Conservation (phyloP, 164 flowering plant genomes). For the Chloranthus sessilifolius region DNA sequence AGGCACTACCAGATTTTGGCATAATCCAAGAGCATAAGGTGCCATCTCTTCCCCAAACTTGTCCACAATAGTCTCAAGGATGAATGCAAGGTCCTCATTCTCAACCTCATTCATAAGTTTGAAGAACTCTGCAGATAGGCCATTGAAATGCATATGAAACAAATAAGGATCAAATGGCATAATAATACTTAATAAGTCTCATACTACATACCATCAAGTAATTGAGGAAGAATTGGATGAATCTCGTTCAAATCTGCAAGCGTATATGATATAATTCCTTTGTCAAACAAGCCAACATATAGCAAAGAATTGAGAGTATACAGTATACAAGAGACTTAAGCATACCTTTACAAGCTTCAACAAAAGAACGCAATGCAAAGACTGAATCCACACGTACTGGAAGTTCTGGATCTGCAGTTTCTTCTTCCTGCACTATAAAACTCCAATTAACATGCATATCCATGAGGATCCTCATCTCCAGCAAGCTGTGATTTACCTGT, state of each 20-base stretch:
- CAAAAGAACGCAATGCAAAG: constrained; percentile 92
- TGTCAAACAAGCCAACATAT: too few species aligned
- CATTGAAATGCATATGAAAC: background rate
- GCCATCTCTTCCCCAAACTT: constrained; percentile 99
- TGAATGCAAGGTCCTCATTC: constrained; percentile 98
- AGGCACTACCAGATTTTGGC: constrained; percentile 88
- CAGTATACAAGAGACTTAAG: background rate
- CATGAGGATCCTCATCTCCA: too few species aligned
- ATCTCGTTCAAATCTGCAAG: constrained; percentile 84
- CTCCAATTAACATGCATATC: too few species aligned
- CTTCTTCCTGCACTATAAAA: too few species aligned
- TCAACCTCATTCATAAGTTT: constrained; percentile 99
- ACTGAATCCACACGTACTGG: constrained; percentile 99
- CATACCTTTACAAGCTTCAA: constrained; percentile 94
- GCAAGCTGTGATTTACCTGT: too few species aligned
- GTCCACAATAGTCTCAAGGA: constrained; percentile 97
- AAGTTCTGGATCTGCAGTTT: constrained; percentile 96
- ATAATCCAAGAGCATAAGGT: constrained; percentile 95
- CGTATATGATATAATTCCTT: too few species aligned
- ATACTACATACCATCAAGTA: constrained; percentile 78
- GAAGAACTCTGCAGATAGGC: constrained; percentile 62
- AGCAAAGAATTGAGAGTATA: background rate
- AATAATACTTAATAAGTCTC: too few species aligned
- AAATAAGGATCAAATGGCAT: background rate
- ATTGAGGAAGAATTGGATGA: constrained; percentile 94